phyloP scores from a whole-genome alignment of 2,329 filamentous ascomycete genomes.

The Sporothrix sp. region DNA sequence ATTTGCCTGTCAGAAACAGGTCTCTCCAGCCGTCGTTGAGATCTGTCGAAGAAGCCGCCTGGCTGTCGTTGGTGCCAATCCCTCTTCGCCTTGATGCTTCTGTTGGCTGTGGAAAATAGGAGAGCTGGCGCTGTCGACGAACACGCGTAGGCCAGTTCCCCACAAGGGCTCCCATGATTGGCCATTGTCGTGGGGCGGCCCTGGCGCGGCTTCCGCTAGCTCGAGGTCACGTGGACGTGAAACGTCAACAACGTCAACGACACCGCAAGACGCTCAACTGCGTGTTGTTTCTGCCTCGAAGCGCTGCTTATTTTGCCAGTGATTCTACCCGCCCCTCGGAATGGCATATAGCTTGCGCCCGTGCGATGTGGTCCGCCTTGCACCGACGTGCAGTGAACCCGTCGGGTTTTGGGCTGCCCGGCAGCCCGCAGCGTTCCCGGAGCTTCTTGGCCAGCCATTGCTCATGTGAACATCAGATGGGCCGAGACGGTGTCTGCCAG shows the following conservation, averaged over 20 bases:
- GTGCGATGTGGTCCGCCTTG: no score
- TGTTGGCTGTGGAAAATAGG: conserved; percentile 6
- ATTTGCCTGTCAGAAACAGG: no score
- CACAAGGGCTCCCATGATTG: conserved; percentile 8
- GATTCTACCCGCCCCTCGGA: no score
- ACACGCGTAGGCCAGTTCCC: conserved; percentile 7
- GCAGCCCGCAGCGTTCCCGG: no score
- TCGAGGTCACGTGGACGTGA: neutral
- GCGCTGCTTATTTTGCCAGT: neutral
- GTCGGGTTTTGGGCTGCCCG: no score
- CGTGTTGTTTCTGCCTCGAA: neutral
- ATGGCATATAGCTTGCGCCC: no score
- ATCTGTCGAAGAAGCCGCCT: neutral
- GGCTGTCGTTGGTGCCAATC: conserved; percentile 4
- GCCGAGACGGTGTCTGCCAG: neutral
- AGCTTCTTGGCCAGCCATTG: neutral
- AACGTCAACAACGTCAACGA: neutral
- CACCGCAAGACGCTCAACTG: neutral
- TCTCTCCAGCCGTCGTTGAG: no score
- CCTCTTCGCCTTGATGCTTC: neutral
- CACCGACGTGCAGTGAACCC: no score
- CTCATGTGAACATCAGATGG: neutral
- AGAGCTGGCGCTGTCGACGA: neutral
- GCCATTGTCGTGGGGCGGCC: neutral
- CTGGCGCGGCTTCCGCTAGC: neutral